phyloP scores from a whole-genome alignment of 371 early-diverging fungal species.

The Capillidium heterosporum region DNA sequence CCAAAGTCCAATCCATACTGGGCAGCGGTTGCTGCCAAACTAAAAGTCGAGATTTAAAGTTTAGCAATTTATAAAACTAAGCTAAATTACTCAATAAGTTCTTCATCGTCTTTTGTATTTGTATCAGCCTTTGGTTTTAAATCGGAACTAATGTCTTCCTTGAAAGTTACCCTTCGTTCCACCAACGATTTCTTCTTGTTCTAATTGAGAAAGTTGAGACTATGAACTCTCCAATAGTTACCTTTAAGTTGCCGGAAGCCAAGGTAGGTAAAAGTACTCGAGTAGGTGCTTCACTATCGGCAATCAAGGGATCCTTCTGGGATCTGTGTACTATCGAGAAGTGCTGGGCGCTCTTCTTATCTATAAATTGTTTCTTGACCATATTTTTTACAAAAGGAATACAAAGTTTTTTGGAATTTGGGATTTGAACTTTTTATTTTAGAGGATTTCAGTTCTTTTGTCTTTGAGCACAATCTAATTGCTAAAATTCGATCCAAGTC shows the following conservation, averaged over 20 bases:
- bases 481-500: no score
- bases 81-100: no score
- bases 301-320: conserved; percentile 81
- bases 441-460: no score
- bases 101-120: no score
- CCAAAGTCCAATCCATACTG: conserved; percentile 64
- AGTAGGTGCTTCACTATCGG: conserved; percentile 56
- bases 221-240: neutral
- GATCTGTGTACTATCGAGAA: conserved; percentile 87
- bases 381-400: neutral
- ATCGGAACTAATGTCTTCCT: neutral
- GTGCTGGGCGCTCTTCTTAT: conserved; percentile 61
- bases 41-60: conserved; percentile 5
- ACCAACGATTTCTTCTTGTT: neutral
- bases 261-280: conserved; percentile 36
- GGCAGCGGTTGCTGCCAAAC: conserved; percentile 52
- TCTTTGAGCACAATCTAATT: no score
- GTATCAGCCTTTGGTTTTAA: neutral
- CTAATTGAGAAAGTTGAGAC: neutral
- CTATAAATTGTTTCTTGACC: conserved; percentile 54
- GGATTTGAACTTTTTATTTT: no score
- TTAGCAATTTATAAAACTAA: no score
- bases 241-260: conserved; percentile 3
- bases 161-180: no score
- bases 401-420: no score